Evolutionary conservation across 2,329 filamentous ascomycete species (phyloP).

Genomic region (Penicillium sp.): DNA sequence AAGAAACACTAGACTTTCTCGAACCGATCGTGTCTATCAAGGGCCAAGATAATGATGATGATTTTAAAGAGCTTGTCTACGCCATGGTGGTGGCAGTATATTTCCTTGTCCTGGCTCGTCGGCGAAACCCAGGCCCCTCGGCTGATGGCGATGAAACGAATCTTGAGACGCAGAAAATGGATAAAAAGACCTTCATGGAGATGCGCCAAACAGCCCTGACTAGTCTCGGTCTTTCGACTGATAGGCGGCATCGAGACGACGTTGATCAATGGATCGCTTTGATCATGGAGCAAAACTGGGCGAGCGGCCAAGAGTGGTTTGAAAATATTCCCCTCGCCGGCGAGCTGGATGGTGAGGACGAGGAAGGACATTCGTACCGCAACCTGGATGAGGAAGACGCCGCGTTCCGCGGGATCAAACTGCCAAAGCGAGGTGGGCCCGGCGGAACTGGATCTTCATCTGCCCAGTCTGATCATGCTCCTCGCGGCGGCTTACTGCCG

Average conservation of each 20-base stretch:
- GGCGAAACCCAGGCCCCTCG: constrained; percentile 39
- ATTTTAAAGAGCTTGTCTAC: constrained; percentile 37
- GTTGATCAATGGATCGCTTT: constrained; percentile 58
- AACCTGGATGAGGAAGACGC: constrained; percentile 30
- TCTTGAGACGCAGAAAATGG: constrained; percentile 29
- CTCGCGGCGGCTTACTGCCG: constrained; percentile 38
- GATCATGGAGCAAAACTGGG: constrained; percentile 47
- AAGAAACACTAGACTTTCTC: constrained; percentile 32
- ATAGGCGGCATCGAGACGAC: constrained; percentile 43
- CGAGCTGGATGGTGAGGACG: constrained; percentile 33
- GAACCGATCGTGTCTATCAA: constrained; percentile 37
- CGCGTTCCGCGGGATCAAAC: constrained; percentile 17
- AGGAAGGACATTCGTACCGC: constrained; percentile 31
- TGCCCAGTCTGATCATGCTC: constrained; percentile 12
- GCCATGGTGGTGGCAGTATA: constrained; percentile 41
- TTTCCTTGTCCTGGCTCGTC: constrained; percentile 44
- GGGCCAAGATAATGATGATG: constrained; percentile 45
- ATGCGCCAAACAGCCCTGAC: constrained; percentile 38
- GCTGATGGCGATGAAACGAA: constrained; percentile 9
- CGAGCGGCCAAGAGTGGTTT: constrained; percentile 63
- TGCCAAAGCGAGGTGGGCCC: constrained; percentile 25
- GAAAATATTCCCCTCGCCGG: constrained; percentile 47
- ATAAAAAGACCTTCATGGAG: constrained; percentile 39
- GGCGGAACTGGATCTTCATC: constrained; percentile 8
- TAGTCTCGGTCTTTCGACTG: constrained; percentile 36